Percentiles rank a stretch among this genome's conserved stretches.
These are phyloP conservation scores for Lachancea sp. DNA, from an alignment of 805 yeast genomes.

Conservation along the genomic window DNA sequence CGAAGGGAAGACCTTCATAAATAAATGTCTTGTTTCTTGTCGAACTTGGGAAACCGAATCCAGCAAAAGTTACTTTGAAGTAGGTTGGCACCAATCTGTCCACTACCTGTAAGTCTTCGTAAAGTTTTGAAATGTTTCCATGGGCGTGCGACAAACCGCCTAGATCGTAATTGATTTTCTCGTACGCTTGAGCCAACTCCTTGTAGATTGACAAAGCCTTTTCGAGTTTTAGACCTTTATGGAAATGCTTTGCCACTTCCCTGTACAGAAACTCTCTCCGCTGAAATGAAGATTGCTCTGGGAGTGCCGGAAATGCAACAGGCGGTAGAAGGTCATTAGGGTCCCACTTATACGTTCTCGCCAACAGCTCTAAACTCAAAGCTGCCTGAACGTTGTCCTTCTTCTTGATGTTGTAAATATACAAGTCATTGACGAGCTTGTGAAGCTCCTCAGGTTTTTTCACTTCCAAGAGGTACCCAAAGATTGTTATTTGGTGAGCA, in stretches of 20 bases:
- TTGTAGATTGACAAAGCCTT: conserved; percentile 74
- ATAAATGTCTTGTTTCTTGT: conserved; percentile 71
- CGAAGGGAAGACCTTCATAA: conserved; percentile 82
- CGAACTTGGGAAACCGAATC: conserved; percentile 76
- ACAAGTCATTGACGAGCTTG: conserved; percentile 71
- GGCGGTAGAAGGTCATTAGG: conserved; percentile 50
- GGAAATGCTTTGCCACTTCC: conserved; percentile 61
- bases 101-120: conserved; percentile 55
- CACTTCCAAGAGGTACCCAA: conserved; percentile 70
- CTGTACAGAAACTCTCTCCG: conserved; percentile 69
- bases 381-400: conserved; percentile 77
- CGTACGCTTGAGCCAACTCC: conserved; percentile 71
- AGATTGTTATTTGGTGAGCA: conserved; percentile 67
- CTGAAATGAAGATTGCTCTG: conserved; percentile 74
- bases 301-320: conserved; percentile 60
- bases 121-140: conserved; percentile 59
- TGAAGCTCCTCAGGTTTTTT: conserved; percentile 74
- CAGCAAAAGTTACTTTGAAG: conserved; percentile 74
- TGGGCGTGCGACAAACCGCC: conserved; percentile 68
- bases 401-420: conserved; percentile 53
- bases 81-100: conserved; percentile 73
- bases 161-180: conserved; percentile 65
- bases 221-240: conserved; percentile 67
- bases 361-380: conserved; percentile 67
- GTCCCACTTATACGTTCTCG: conserved; percentile 71